Evolutionary conservation across 2,329 filamentous ascomycete genomes (phyloP), one percentile per base, ranked within the genome.

Genomic region (Xylariomycetidae sp.): DNA sequence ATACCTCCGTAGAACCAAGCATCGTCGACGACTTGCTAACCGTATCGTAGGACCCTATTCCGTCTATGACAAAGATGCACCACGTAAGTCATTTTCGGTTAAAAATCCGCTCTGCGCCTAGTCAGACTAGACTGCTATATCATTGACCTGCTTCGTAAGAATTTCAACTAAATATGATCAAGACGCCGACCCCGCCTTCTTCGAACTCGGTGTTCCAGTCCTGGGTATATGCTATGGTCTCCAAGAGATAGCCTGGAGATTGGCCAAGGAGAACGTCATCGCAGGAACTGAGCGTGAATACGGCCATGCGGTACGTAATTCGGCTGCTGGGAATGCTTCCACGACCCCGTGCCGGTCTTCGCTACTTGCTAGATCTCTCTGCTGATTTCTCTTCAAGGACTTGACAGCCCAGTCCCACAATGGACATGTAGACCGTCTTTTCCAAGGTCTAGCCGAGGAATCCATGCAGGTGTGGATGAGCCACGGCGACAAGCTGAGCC

Each of bases 401-500:
- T n/a, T n/a, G n/a, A n/a, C n/a, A n/a, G n/a, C n/a, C n/a, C n/a
- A n/a, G n/a, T n/a, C n/a, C n/a, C n/a, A n/a, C n/a, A n/a, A n/a
- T n/a, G n/a, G n/a, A n/a, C n/a, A n/a, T n/a, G n/a, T n/a, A n/a
- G n/a, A n/a, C n/a, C n/a, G n/a, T n/a, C n/a, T n/a, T n/a, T n/a
- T n/a, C n/a, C n/a, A n/a, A n/a, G n/a, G n/a, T n/a, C n/a, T n/a
- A n/a, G n/a, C n/a, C n/a, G n/a, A n/a, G n/a, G n/a, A n/a, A n/a
- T n/a, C n/a, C n/a, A n/a, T n/a, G n/a, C n/a, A n/a, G n/a, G n/a
- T n/a, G n/a, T n/a, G n/a, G n/a, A 96, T 96, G 89, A 85, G 77
- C 46, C 90, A 97, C 58, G 82, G 80, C 38, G 88, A 96, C 64
- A 94, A 94, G 70, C 74, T 97, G 9, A 73, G 72, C 25, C 66